Base-by-base conservation (phyloP, 2,329 filamentous ascomycete genomes). In the Ceratocystis destructans region DNA sequence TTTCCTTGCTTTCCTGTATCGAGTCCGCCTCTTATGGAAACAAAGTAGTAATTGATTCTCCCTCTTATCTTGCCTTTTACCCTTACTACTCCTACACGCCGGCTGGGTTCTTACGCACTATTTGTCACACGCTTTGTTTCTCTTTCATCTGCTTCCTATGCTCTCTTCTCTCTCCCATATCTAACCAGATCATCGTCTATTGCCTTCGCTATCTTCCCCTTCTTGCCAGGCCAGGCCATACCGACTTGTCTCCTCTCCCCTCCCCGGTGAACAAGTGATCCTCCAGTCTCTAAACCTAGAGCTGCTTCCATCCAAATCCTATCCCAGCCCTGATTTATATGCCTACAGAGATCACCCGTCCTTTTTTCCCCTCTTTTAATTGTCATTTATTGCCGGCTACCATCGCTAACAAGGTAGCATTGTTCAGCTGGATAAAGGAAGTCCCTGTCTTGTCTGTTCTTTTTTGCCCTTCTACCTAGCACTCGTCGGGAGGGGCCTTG, bases 301-400 rank as follows among this genome's bases (percentile, higher is more conserved):
- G 48, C 48, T 53, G 17, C 53, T 25, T 33, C 10, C 6, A 15
- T 33, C 10, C 6, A 5, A 25, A 20, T 57, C 53, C 20, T 31
- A 28, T 50, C 53, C 53, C 53, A 57, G 53, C 53, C 53, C 28
- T 57, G 53, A 15, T 25, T 28, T 57, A 57, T 33, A 57, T 57
- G 25, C 31, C 25, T 22, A 33, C 53, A 28, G 3, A 31, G 22
- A 12, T 57, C 37, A 57, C 31, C 31, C 20, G 15, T 31, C 10
- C 12, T 31, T 57, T 28, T 31, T 31, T 33, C 22, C 25, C 25
- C 22, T 33, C 53, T 31, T 57, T 57, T 57, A 33, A 17, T 57
- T 17, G 22, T 25, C 22, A 15, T 31, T 28, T 33, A 41, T 41
- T 41, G 37, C 37, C 3, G 37, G 37, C 37, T 41, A 5, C 37